Base-by-base conservation (phyloP, 371 early-diverging fungal genomes). In the Entomophthora muscae region DNA sequence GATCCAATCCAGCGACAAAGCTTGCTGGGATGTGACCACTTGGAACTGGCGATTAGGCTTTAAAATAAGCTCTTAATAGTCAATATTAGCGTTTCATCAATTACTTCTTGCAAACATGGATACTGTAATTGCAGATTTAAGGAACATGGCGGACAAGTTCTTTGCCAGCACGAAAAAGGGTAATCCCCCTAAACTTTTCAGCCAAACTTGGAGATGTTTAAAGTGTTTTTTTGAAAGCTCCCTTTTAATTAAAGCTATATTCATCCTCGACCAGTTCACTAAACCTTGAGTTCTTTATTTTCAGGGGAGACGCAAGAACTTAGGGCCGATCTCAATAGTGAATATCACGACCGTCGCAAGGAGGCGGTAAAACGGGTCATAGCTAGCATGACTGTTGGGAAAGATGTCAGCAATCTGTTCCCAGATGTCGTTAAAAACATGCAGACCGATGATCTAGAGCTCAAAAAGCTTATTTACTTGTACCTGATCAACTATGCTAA, bases 311-410 rank as follows among this genome's bases (percentile, higher is more conserved):
- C 90, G 76, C 94, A 86, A 68, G 98, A 98, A 76, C 80, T 98
- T 55, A 84, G 89, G 67, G 84, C 89, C 10, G 98, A 96, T 65
- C 77, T 98, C 33, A 98, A 98, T 73, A 88, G 89, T 73, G 97
- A 96, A 73, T 92, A 93, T 75, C 83, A 85, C 63, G 90, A 92
- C 65, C 78, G 83, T 52, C 82, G 97, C 64, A 95, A 95, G 72
- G 98, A 98, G 74, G 93, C 95, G 0, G 95, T 98, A 42, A 94
- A 95, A 67, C 88, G 91, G 69, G 95, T 98, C 63, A 94, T 96
- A 73, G 93, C 91, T 5, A 94, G 95, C 69, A 95, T 98, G 95
- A 95, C 98, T 10, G 91, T 96, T 89, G 98, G 98, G 32, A 93
- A 93, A 70, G 97, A 98, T 73, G 93, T 96, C 89, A 89, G 91